These are phyloP conservation scores for Dendrocalamus sinicus DNA, from an alignment of 176 grass and related monocot genomes.

Conservation along the genomic window DNA sequence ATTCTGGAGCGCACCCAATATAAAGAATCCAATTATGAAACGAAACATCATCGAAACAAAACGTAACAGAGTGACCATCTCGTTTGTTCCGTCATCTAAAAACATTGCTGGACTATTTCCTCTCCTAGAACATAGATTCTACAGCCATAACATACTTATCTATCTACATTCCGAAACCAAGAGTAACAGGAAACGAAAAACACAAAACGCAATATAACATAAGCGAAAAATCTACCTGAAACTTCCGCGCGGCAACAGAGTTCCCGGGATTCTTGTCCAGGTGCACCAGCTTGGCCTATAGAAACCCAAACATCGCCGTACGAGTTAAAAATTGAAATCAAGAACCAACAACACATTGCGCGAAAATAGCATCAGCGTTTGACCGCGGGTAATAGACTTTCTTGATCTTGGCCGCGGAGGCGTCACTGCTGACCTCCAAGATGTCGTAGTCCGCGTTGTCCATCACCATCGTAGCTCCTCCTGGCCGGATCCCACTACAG, in stretches of 20 bases:
- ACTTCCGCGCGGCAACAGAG: slow-evolving; percentile 78
- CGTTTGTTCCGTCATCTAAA: neutral
- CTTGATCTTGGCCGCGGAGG: slow-evolving; percentile 86
- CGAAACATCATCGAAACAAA: neutral
- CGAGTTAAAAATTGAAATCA: slow-evolving; percentile 3
- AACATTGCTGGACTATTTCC: neutral
- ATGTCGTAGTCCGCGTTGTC: slow-evolving; percentile 74
- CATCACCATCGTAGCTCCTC: slow-evolving; percentile 57
- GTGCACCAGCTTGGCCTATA: slow-evolving; percentile 84
- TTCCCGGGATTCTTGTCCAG: slow-evolving; percentile 94
- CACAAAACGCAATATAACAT: neutral
- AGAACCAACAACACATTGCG: neutral
- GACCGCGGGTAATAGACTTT: slow-evolving; percentile 72
- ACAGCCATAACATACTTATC: neutral
- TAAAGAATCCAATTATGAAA: neutral
- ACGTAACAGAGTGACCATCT: neutral
- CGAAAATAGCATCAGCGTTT: neutral
- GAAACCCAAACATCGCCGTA: neutral
- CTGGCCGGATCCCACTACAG: too few species aligned
- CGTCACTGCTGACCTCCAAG: slow-evolving; percentile 57
- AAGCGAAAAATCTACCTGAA: slow-evolving; percentile 58
- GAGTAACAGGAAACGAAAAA: too few species aligned
- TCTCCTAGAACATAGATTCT: neutral
- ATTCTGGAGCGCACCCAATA: neutral
- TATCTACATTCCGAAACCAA: neutral